Percentiles rank a stretch among this genome's conserved stretches.
Evolutionary conservation across 768 basidiomycete genomes (phyloP).

Genomic region (Lactifluus rugatus): DNA sequence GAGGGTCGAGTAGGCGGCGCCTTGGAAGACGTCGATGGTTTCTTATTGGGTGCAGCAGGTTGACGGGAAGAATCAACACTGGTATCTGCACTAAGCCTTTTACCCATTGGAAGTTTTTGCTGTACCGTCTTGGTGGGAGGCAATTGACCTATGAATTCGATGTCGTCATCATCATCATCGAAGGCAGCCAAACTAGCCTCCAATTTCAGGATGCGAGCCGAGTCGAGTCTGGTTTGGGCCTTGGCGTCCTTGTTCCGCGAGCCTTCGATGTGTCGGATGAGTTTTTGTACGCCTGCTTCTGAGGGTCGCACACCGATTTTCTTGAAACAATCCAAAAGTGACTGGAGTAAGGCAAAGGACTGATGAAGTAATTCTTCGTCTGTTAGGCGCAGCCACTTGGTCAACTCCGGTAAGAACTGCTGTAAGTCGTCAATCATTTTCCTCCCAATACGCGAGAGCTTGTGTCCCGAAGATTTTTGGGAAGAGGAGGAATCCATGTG

Average conservation of each 20-base stretch:
- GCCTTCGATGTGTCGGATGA: constrained; percentile 55
- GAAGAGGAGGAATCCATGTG: constrained; percentile 24
- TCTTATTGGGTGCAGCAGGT: background rate
- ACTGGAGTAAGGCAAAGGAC: constrained; percentile 73
- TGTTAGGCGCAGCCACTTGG: constrained; percentile 85
- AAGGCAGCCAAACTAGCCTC: constrained; percentile 60
- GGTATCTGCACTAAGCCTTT: background rate
- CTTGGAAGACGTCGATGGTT: background rate
- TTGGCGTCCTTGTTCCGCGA: constrained; percentile 42
- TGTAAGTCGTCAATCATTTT: constrained; percentile 74
- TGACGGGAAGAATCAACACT: background rate
- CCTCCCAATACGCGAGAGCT: constrained; percentile 51
- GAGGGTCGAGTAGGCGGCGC: background rate
- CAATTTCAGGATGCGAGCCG: constrained; percentile 51
- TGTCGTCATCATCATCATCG: constrained; percentile 44
- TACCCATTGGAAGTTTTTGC: constrained; percentile 2
- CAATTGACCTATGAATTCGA: constrained; percentile 42
- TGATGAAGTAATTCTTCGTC: constrained; percentile 88
- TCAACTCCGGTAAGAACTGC: constrained; percentile 66
- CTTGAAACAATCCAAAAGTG: constrained; percentile 68
- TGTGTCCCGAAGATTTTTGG: constrained; percentile 25
- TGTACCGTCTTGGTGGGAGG: constrained; percentile 4
- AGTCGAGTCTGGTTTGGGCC: constrained; percentile 45
- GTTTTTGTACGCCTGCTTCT: constrained; percentile 47
- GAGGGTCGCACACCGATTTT: constrained; percentile 48